A percentile compares a stretch with the other conserved stretches of the same genome.
These are phyloP conservation scores for Populus simonii DNA, from an alignment of 345 rosid genomes.

Conservation along the genomic window DNA sequence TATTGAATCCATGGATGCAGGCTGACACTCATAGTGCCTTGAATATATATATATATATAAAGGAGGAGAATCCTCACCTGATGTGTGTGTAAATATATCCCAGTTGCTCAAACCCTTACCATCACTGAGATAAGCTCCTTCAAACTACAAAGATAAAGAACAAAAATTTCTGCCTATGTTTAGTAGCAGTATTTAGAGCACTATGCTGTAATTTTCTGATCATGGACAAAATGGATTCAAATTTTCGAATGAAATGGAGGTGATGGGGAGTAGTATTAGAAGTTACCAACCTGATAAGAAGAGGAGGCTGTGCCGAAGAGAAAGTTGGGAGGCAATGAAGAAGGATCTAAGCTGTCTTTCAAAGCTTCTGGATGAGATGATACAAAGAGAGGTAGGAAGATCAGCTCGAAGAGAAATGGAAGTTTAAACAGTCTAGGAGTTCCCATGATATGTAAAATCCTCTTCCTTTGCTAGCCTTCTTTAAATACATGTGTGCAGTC, in stretches of 20 bases:
- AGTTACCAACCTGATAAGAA: constrained; percentile 24
- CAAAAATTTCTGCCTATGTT: no score
- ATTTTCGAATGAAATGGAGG: background rate
- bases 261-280: background rate
- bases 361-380: constrained; percentile 2
- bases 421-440: no score
- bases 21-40: no score
- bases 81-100: constrained; percentile 12
- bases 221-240: no score
- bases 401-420: no score
- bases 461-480: no score
- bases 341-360: background rate
- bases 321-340: constrained; percentile 19
- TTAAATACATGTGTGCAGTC: no score
- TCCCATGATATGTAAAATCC: no score
- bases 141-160: constrained; percentile 6
- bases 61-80: constrained; percentile 3
- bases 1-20: no score
- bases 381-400: background rate
- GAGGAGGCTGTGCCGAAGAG: constrained; percentile 33
- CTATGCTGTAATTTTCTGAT: no score
- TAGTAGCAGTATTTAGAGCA: no score
- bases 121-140: constrained; percentile 25
- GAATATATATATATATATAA: no score
- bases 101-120: constrained; percentile 23